A percentile compares a stretch with the other conserved stretches of the same genome.
phyloP scores from a whole-genome alignment of 176 grass and related monocot species.

The Hyparrhenia diplandra region DNA sequence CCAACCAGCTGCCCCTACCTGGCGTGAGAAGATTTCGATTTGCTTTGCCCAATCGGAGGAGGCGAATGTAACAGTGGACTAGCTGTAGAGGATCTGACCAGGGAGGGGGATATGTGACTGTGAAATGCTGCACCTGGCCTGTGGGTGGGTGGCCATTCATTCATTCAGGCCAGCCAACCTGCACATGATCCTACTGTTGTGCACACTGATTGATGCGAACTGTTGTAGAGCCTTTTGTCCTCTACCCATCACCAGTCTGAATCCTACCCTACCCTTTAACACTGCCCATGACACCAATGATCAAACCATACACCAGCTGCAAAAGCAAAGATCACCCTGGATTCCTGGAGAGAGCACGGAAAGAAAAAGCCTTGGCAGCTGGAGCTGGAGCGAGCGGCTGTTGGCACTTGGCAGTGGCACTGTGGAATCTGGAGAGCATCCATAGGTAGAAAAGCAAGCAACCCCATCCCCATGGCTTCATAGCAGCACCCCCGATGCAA shows the following conservation, averaged over 20 bases:
- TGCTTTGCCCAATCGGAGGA: neutral
- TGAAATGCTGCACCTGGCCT: conserved; percentile 15
- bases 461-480: neutral
- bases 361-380: neutral
- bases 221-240: conserved; percentile 14
- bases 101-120: neutral
- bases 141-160: neutral
- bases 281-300: conserved; percentile 6
- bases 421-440: neutral
- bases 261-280: neutral
- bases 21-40: neutral
- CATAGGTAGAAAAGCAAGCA: conserved; percentile 1
- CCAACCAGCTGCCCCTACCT: neutral
- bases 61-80: neutral
- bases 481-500: neutral
- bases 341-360: conserved; percentile 6
- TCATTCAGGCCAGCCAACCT: neutral
- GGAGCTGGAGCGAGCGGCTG: neutral
- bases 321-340: conserved; percentile 15
- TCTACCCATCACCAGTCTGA: neutral
- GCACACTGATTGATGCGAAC: conserved; percentile 28
- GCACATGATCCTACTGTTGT: conserved; percentile 39
- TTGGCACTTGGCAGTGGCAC: neutral
- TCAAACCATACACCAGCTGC: conserved; percentile 8
- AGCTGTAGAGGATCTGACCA: conserved; percentile 22